Percentiles rank a stretch among this genome's conserved stretches.
Conservation (phyloP, 2,329 filamentous ascomycete species). For the Periconia macrospinosa region DNA sequence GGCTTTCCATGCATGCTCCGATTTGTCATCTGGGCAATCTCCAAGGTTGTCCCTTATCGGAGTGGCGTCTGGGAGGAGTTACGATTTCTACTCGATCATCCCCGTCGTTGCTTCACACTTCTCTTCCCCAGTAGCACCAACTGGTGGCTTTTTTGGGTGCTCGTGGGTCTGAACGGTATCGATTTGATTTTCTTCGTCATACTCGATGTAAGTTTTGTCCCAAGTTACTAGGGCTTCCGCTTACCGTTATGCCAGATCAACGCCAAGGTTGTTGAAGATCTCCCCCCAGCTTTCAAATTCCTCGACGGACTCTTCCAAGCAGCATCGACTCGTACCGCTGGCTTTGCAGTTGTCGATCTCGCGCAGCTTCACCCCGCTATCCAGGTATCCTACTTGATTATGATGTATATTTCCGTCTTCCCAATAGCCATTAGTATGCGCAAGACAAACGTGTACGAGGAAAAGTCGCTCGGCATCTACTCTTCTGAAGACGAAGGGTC, state of each 20-base stretch:
- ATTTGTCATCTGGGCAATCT: constrained; percentile 83
- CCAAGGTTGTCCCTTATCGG: constrained; percentile 64
- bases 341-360: constrained; percentile 81
- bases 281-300: constrained; percentile 75
- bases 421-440: constrained; percentile 95
- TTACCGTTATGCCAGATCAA: constrained; percentile 60
- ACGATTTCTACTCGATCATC: constrained; percentile 88
- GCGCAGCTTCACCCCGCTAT: constrained; percentile 82
- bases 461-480: constrained; percentile 80
- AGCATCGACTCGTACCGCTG: constrained; percentile 84
- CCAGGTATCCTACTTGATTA: constrained; percentile 91
- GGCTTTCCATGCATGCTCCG: constrained; percentile 94
- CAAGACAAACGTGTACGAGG: constrained; percentile 94
- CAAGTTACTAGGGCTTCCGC: neutral
- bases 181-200: constrained; percentile 92
- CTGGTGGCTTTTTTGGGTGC: constrained; percentile 92
- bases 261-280: constrained; percentile 65
- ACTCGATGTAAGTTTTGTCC: constrained; percentile 71
- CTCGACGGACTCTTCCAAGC: constrained; percentile 91
- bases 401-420: constrained; percentile 99
- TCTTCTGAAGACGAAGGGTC: constrained; percentile 54
- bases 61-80: constrained; percentile 87
- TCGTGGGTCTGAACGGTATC: constrained; percentile 78
- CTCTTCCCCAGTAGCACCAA: constrained; percentile 88
- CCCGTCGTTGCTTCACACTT: constrained; percentile 92